phyloP scores from a whole-genome alignment of 2,329 filamentous ascomycete genomes.

The Phaeophleospora eucalypticola region DNA sequence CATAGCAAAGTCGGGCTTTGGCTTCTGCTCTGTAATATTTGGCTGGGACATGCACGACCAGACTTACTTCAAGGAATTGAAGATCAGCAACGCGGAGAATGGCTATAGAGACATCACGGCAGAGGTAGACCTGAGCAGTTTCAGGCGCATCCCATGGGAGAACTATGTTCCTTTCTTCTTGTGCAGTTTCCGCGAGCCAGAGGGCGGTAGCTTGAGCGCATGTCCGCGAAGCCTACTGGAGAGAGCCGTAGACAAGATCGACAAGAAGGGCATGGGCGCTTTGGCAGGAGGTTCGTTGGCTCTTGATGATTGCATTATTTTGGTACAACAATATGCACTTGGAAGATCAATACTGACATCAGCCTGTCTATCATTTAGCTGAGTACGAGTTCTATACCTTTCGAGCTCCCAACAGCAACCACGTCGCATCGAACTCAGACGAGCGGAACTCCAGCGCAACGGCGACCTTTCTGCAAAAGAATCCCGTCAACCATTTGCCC shows the following conservation, averaged over 20 bases:
- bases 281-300: slow-evolving; percentile 77
- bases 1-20: slow-evolving; percentile 75
- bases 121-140: slow-evolving; percentile 71
- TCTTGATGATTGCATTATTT: no score
- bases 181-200: slow-evolving; percentile 77
- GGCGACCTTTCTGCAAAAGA: slow-evolving; percentile 67
- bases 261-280: slow-evolving; percentile 66
- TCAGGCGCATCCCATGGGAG: slow-evolving; percentile 87
- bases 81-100: slow-evolving; percentile 85
- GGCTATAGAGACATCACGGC: slow-evolving; percentile 84
- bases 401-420: slow-evolving; percentile 53
- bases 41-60: slow-evolving; percentile 97
- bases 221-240: slow-evolving; percentile 76
- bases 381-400: slow-evolving; percentile 97
- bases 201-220: slow-evolving; percentile 65
- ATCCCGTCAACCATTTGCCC: slow-evolving; percentile 69
- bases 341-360: no score
- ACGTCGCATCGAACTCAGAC: slow-evolving; percentile 41
- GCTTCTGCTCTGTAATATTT: slow-evolving; percentile 91
- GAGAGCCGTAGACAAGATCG: slow-evolving; percentile 63
- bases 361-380: no score
- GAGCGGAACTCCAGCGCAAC: slow-evolving; percentile 64
- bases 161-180: slow-evolving; percentile 80
- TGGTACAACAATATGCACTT: no score
- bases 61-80: slow-evolving; percentile 80